Evolutionary conservation across 768 basidiomycete species (phyloP), one percentile per base, ranked within the genome.

Genomic region (Leccinum rimulosum): DNA sequence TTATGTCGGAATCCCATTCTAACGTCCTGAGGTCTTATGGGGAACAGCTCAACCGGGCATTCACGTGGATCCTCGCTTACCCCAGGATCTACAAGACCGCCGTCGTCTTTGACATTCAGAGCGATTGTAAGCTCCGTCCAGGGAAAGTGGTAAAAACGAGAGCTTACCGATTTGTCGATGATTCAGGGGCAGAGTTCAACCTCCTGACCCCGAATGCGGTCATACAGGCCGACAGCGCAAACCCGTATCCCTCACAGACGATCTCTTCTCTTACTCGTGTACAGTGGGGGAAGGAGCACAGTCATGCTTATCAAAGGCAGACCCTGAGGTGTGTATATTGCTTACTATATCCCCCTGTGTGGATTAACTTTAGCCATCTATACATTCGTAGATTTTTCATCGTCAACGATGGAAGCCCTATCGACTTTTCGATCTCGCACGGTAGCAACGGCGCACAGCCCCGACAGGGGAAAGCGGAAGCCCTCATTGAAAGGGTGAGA

Each of bases 141-240:
- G 4, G 9, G 0, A 43, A 2, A 11, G 40, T 11, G 5, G n/a
- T 10, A 11, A 19, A 40, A 43, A 5, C 17, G 38, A n/a, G 38
- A n/a, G 38, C 40, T 43, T 19, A 43, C n/a, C 40, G 40, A 4
- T n/a, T 43, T 19, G 8, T 43, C n/a, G 10, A 43, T 43, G n/a
- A 43, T 27, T 6, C 28, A 58, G 57, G 57, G 57, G 57, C 57
- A 17, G 57, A 58, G 11, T 58, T 58, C 17, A 58, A 58, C 40
- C 43, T 58, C 17, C 43, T 58, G 15, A 53, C 51, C 0, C 52
- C 51, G 2, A 58, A 25, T 54, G 57, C 57, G 11, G 11, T 14
- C 7, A 53, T 57, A 2, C 28, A 45, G n/a, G 12, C 51, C 15
- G 57, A 57, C 35, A 22, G 25, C n/a, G 43, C 57, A n/a, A 33